A percentile compares a stretch with the other conserved stretches of the same genome.
These are phyloP conservation scores for Dissophora globulifera DNA, from an alignment of 192 early-diverging fungal genomes.

Conservation along the genomic window DNA sequence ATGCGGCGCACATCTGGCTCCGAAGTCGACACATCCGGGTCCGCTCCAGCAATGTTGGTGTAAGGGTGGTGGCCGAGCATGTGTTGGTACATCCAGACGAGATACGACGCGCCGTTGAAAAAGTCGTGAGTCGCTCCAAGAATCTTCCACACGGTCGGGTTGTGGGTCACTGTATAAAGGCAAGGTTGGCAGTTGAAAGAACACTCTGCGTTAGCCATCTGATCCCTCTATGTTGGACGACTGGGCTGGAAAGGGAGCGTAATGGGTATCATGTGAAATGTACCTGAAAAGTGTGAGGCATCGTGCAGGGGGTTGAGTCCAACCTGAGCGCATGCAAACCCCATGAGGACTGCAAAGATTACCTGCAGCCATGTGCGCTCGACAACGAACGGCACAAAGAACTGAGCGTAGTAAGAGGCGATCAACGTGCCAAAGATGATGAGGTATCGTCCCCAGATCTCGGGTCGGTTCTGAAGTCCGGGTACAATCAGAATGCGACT, in stretches of 20 bases:
- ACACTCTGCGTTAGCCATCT: constrained; percentile 19
- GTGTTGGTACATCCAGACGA: constrained; percentile 70
- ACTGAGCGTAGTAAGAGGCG: constrained; percentile 57
- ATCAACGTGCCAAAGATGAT: constrained; percentile 54
- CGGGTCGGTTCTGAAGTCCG: constrained; percentile 47
- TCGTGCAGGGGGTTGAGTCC: constrained; percentile 68
- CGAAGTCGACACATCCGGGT: constrained; percentile 61
- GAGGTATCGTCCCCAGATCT: constrained; percentile 61
- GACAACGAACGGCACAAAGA: constrained; percentile 57
- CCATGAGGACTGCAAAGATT: constrained; percentile 58
- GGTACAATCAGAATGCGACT: too few species aligned
- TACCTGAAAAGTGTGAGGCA: constrained; percentile 65
- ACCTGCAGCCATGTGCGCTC: constrained; percentile 59
- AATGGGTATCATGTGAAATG: neutral
- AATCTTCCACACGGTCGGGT: constrained; percentile 64
- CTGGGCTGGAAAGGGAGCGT: too few species aligned
- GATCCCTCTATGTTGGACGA: neutral
- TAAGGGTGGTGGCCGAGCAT: constrained; percentile 68
- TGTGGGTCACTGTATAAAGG: constrained; percentile 59
- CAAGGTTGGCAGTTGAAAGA: neutral
- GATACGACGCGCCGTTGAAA: constrained; percentile 65
- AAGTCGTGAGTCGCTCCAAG: constrained; percentile 68
- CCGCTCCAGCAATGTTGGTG: constrained; percentile 66
- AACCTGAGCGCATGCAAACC: constrained; percentile 61
- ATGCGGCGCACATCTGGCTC: constrained; percentile 66